These are phyloP conservation scores for Colletotrichum caudatum DNA, from an alignment of 2,329 filamentous ascomycete species.

Conservation along the genomic window DNA sequence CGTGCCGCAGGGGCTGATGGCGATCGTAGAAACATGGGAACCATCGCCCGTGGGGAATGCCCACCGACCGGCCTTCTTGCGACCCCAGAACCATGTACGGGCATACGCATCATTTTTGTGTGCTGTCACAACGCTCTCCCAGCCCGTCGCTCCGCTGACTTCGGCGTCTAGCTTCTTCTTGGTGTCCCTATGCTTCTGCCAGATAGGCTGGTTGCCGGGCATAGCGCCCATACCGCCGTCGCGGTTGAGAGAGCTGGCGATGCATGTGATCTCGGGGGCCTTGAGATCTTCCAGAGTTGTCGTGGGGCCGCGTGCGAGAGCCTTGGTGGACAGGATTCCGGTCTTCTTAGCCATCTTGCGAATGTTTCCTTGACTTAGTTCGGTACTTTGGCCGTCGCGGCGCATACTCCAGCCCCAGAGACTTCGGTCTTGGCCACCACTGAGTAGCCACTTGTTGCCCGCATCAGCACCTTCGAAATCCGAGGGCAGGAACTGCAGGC, in stretches of 20 bases:
- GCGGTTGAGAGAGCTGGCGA: constrained; percentile 91
- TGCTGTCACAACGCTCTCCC: constrained; percentile 96
- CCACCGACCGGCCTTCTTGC: constrained; percentile 93
- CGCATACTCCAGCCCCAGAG: constrained; percentile 97
- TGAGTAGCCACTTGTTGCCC: constrained; percentile 93
- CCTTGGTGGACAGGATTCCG: constrained; percentile 73
- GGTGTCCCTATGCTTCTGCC: constrained; percentile 80
- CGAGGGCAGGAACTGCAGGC: constrained; percentile 85
- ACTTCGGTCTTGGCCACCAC: constrained; percentile 88
- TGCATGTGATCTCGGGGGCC: constrained; percentile 89
- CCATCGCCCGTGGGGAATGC: constrained; percentile 88
- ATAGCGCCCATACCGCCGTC: constrained; percentile 93
- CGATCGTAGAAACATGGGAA: constrained; percentile 85
- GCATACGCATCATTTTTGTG: constrained; percentile 88
- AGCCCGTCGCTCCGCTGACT: constrained; percentile 83
- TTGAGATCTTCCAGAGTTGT: constrained; percentile 81
- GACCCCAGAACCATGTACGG: constrained; percentile 98
- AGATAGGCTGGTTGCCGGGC: constrained; percentile 81
- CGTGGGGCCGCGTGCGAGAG: constrained; percentile 69
- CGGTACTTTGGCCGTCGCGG: constrained; percentile 91
- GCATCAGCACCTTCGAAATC: constrained; percentile 91
- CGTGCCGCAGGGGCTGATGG: constrained; percentile 91
- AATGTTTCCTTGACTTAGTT: constrained; percentile 91
- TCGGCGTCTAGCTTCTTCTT: constrained; percentile 76
- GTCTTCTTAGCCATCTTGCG: constrained; percentile 90